These are phyloP conservation scores for Babesia divergens DNA, from an alignment of 169 alveolate genomes.

Conservation along the genomic window DNA sequence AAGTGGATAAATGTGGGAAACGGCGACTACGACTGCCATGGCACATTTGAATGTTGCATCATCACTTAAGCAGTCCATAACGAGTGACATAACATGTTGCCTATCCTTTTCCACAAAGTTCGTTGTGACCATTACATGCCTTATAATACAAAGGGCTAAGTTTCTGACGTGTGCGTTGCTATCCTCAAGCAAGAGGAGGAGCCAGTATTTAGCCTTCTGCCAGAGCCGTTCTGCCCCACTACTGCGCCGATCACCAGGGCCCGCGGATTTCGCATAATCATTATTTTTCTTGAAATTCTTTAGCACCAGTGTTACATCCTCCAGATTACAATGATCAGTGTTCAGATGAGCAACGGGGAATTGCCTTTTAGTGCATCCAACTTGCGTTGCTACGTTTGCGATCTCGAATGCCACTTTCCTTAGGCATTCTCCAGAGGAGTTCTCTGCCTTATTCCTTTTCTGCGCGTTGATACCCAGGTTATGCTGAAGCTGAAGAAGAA, in stretches of 20 bases:
- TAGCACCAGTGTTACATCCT: neutral
- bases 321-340: neutral
- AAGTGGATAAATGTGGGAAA: constrained; percentile 48
- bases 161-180: constrained; percentile 9
- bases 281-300: neutral
- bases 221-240: neutral
- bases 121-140: constrained; percentile 33
- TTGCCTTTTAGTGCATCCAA: constrained; percentile 16
- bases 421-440: neutral
- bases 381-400: neutral
- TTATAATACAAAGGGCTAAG: constrained; percentile 26
- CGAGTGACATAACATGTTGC: constrained; percentile 48
- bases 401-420: neutral
- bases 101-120: constrained; percentile 30
- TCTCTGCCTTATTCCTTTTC: neutral
- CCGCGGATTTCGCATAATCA: neutral
- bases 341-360: constrained; percentile 2
- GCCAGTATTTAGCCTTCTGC: constrained; percentile 38
- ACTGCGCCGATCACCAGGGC: neutral
- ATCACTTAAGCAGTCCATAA: constrained; percentile 43
- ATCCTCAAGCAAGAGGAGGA: constrained; percentile 31
- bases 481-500: constrained; percentile 1
- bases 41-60: constrained; percentile 16
- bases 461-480: neutral
- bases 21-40: constrained; percentile 3